These are phyloP conservation scores for Aspergillus sp. DNA, from an alignment of 2,329 filamentous ascomycete species.

Conservation along the genomic window DNA sequence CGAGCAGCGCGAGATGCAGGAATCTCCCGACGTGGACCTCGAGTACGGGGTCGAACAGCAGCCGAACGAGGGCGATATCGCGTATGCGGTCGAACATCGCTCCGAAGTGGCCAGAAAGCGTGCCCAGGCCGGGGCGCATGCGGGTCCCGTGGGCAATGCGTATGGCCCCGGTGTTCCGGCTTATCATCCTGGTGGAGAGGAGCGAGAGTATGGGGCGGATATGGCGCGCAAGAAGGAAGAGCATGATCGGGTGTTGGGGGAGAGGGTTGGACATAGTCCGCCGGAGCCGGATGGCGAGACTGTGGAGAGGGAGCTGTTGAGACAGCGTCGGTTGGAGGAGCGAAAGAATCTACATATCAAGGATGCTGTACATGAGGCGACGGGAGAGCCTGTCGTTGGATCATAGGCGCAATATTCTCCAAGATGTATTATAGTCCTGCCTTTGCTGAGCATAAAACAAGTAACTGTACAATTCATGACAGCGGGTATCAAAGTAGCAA, in stretches of 20 bases:
- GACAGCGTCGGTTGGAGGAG: conserved; percentile 26
- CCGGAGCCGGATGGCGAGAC: conserved; percentile 16
- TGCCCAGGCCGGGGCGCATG: conserved; percentile 24
- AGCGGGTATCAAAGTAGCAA: conserved; percentile 14
- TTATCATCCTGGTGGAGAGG: conserved; percentile 25
- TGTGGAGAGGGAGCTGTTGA: conserved; percentile 24
- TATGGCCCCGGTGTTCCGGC: conserved; percentile 28
- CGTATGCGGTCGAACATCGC: conserved; percentile 24
- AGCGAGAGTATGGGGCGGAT: conserved; percentile 29
- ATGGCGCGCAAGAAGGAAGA: conserved; percentile 34
- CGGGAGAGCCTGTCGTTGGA: conserved; percentile 27
- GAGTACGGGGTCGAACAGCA: conserved; percentile 39
- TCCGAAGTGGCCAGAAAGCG: conserved; percentile 16
- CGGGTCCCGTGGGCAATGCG: conserved; percentile 32
- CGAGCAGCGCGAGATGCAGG: conserved; percentile 16
- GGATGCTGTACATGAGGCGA: conserved; percentile 24
- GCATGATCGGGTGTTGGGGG: conserved; percentile 32
- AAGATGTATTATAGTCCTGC: conserved; percentile 1
- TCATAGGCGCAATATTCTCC: conserved; percentile 24
- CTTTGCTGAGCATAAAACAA: not conserved
- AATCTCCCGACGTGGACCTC: conserved; percentile 26
- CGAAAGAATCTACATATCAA: conserved; percentile 30
- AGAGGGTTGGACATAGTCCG: conserved; percentile 23
- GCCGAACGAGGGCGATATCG: conserved; percentile 35
- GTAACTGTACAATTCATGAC: conserved; percentile 3